Evolutionary conservation across 2,329 filamentous ascomycete genomes (phyloP), one percentile per base, ranked within the genome.

Genomic region (Neocucurbitaria cava): DNA sequence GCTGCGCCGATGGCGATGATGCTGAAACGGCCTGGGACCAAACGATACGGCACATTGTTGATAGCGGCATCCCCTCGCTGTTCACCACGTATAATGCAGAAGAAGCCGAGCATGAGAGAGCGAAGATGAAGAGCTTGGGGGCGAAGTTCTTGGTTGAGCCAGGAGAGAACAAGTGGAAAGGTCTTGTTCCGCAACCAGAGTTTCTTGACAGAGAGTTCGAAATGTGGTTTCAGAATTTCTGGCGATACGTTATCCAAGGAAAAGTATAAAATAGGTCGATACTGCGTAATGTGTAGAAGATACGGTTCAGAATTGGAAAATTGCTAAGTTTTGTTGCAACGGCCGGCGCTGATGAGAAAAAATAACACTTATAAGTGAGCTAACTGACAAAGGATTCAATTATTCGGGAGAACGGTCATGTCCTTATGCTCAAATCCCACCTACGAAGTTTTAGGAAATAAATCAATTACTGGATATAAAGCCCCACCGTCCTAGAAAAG

Each of bases 151-250:
- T 63, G 36, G 45, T 52, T 3, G 56, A 58, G 20, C 49, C 54
- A 8, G 54, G 30, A 11, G 44, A 45, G 23, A 63, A 65, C 30
- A 57, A 54, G 43, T 63, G 60, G 60, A 49, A 48, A 20, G 56
- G 60, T 9, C 46, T 63, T 26, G 58, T 63, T 7, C 58, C 62
- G n/a, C 52, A 47, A 13, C 60, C 62, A 2, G 58, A 65, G 18
- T 65, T 65, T 28, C 49, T 63, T 15, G 60, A 61, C 33, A 48
- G 56, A 21, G 62, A 61, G 35, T 55, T 52, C 35, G 60, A 52
- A 6, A 59, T 63, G 46, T 65, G 62, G 60, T 57, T 47, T 41
- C 52, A 63, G n/a, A 65, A 61, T 20, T 52, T 47, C 3, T 58
- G 58, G 40, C 46, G 57, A 24, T 65, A 62, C 36, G 49, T 62